Base-by-base conservation (phyloP, 2,329 filamentous ascomycete species). In the Didymella sp. region DNA sequence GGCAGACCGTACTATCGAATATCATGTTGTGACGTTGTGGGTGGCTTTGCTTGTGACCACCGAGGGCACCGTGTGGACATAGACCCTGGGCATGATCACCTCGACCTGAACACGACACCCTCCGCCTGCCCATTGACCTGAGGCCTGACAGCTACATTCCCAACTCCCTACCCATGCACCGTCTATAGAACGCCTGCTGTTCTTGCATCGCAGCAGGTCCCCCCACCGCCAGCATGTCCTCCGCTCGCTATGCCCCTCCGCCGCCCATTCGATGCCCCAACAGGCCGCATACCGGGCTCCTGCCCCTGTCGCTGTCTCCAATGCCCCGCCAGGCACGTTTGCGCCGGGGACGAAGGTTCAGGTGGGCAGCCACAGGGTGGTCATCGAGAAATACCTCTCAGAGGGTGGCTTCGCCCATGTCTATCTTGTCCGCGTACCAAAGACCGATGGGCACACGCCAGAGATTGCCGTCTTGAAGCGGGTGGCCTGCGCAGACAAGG, bases 331-430 rank as follows among this genome's bases (percentile, higher is more conserved):
- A 15, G 95, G 95, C 66, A 98, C 94, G 58, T 98, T 99, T 76
- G 81, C 89, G 49, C 88, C 95, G 6, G 94, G 94, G 40, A 99
- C 95, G 62, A 97, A 98, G 82, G 96, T 99, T 71, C 93, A 96
- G 75, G 92, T 97, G 54, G 95, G 95, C 74, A 87, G 85, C 74
- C 95, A 99, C 77, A 89, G 92, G 63, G 93, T 98, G 58, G 85
- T 96, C 48, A 96, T 99, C 67, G 92, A 97, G 74, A 95, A 94
- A 77, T 99, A 99, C 78, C 88, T 99, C 45, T 98, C 95, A 61
- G 95, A 99, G 80, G 95, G 95, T 66, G 95, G 95, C 37, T 99
- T 99, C 73, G 95, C 95, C 69, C 95, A 99, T 78, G 95, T 99
- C 71, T 99, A 99, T 79, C 88, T 98, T 46, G 95, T 98, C 74